Evolutionary conservation across 2,329 filamentous ascomycete species (phyloP).

Genomic region (Chaetothyriales sp.): DNA sequence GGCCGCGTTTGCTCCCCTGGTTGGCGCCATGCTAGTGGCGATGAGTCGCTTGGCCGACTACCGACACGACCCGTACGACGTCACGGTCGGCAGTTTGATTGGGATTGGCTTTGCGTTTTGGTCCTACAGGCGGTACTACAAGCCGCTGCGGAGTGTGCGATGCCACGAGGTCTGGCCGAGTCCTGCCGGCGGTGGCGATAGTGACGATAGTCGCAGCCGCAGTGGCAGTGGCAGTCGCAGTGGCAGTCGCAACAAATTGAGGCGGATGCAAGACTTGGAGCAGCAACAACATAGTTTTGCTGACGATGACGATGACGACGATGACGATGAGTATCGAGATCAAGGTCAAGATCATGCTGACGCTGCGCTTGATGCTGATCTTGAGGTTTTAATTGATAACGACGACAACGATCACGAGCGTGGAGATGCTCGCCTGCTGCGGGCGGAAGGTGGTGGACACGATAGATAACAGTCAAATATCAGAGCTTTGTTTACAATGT

Average conservation of each 20-base stretch:
- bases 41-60: conserved; percentile 50
- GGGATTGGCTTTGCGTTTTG: conserved; percentile 42
- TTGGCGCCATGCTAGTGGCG: conserved; percentile 45
- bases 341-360: too few relatives aligned
- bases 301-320: background rate
- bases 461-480: too few relatives aligned
- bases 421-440: background rate
- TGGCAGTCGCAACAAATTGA: too few relatives aligned
- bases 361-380: background rate
- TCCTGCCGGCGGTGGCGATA: conserved; percentile 6
- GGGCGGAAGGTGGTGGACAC: background rate
- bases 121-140: conserved; percentile 47
- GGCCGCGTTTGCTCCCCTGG: conserved; percentile 38
- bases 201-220: background rate
- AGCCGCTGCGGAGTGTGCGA: conserved; percentile 32
- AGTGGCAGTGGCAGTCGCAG: too few relatives aligned
- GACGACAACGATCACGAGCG: background rate
- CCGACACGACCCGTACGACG: conserved; percentile 49
- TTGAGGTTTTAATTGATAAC: background rate
- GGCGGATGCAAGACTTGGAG: conserved; percentile 8
- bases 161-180: conserved; percentile 37
- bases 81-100: conserved; percentile 39
- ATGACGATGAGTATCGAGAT: too few relatives aligned
- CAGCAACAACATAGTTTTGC: conserved; percentile 5
- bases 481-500: too few relatives aligned